A percentile compares a stretch with the other conserved stretches of the same genome.
phyloP scores from a whole-genome alignment of 2,329 filamentous ascomycete genomes.

The Clonostachys solani region DNA sequence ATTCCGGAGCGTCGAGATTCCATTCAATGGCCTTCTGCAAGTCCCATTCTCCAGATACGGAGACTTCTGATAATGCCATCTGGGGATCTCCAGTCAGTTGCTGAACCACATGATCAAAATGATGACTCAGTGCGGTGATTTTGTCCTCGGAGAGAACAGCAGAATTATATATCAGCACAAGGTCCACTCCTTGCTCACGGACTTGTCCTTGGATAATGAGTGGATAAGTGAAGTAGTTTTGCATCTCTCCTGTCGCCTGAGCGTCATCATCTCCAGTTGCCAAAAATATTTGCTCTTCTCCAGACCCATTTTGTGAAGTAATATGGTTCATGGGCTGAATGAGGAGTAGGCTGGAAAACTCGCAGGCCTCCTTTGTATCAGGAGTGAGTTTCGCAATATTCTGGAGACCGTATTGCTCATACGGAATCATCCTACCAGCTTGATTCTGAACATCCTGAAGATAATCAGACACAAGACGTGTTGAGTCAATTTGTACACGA shows the following conservation, averaged over 20 bases:
- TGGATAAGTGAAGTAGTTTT: conserved; percentile 6
- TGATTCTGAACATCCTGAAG: conserved; percentile 13
- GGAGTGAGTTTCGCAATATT: not conserved
- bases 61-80: not conserved
- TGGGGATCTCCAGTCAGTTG: not conserved
- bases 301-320: not conserved
- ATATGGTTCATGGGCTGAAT: conserved; percentile 1
- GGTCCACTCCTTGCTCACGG: not conserved
- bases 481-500: conserved; percentile 15
- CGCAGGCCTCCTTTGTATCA: not conserved
- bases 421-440: conserved; percentile 4
- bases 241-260: not conserved
- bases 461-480: conserved; percentile 24
- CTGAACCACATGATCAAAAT: conserved; percentile 2
- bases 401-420: conserved; percentile 10
- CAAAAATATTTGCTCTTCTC: not conserved
- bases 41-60: not conserved
- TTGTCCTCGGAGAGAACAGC: not conserved
- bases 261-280: not conserved
- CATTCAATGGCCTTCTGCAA: not conserved
- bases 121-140: conserved; percentile 2
- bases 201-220: conserved; percentile 2
- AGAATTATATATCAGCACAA: conserved; percentile 1
- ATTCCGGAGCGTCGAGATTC: not conserved
- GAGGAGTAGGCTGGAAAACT: not conserved